Evolutionary conservation across 2,329 filamentous ascomycete species (phyloP).

Genomic region (Penicillium vulpinum): DNA sequence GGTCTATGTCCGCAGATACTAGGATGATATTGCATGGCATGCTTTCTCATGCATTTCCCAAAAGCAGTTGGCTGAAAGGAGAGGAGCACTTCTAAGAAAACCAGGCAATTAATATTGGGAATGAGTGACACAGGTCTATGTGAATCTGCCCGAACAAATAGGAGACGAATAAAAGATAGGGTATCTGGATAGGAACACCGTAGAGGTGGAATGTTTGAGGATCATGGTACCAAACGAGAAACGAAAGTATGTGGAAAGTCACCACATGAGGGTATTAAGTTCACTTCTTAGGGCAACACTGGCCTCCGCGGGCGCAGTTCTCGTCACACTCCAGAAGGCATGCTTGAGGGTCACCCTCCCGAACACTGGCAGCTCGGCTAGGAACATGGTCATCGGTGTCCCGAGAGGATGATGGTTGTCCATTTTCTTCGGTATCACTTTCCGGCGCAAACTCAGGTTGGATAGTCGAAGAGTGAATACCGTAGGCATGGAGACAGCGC

Average conservation of each 20-base stretch:
- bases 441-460: slow-evolving; percentile 74
- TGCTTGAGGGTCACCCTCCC: slow-evolving; percentile 39
- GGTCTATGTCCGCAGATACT: not conserved
- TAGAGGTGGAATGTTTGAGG: slow-evolving; percentile 1
- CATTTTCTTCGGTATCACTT: slow-evolving; percentile 36
- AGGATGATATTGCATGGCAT: not conserved
- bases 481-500: slow-evolving; percentile 88
- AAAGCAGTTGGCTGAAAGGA: not conserved
- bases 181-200: slow-evolving; percentile 8
- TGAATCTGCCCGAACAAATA: not conserved
- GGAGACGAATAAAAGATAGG: not conserved
- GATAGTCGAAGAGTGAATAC: slow-evolving; percentile 95
- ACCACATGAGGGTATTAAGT: slow-evolving; percentile 14
- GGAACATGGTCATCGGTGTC: slow-evolving; percentile 19
- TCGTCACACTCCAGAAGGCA: slow-evolving; percentile 53
- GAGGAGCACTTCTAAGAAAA: not conserved
- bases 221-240: not conserved
- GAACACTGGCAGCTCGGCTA: slow-evolving; percentile 40
- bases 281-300: slow-evolving; percentile 44
- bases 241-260: not conserved
- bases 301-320: slow-evolving; percentile 42
- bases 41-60: not conserved
- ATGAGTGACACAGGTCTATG: not conserved
- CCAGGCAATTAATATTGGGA: not conserved
- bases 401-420: slow-evolving; percentile 24